Percentiles rank a stretch among this genome's conserved stretches.
Evolutionary conservation across 371 early-diverging fungal genomes (phyloP).

Genomic region (Mucor velutinosus): DNA sequence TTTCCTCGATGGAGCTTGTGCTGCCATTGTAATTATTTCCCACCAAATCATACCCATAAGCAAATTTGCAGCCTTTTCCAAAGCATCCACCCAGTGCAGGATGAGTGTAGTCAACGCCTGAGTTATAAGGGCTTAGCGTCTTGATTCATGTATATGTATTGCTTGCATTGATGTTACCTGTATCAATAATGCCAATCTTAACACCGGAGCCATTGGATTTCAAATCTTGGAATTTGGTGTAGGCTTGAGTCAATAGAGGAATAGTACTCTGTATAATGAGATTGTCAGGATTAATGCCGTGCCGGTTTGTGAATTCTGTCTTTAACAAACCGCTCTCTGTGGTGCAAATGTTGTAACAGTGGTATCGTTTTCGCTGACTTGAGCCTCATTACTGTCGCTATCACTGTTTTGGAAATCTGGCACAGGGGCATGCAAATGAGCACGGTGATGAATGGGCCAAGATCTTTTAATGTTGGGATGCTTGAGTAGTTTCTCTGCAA

Average conservation of each 20-base stretch:
- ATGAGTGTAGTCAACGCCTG: slow-evolving; percentile 66
- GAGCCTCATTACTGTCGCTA: neutral
- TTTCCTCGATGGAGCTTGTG: slow-evolving; percentile 17
- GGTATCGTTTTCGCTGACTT: neutral
- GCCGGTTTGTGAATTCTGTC: neutral
- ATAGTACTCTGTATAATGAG: slow-evolving; percentile 20
- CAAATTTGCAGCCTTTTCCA: slow-evolving; percentile 62
- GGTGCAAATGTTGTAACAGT: slow-evolving; percentile 8
- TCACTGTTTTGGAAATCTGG: neutral
- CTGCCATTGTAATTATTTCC: slow-evolving; percentile 51
- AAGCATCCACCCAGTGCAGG: slow-evolving; percentile 75
- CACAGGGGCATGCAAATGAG: slow-evolving; percentile 19
- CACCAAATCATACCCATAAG: slow-evolving; percentile 67
- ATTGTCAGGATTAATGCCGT: no score
- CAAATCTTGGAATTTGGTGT: slow-evolving; percentile 19
- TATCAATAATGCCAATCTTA: slow-evolving; percentile 46
- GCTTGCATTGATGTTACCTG: slow-evolving; percentile 22
- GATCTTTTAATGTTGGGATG: slow-evolving; percentile 16
- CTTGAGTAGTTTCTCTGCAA: slow-evolving; percentile 18
- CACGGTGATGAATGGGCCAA: slow-evolving; percentile 37
- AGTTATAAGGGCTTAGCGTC: neutral
- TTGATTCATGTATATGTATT: neutral
- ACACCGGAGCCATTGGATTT: slow-evolving; percentile 30
- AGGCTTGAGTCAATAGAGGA: slow-evolving; percentile 20
- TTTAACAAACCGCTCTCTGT: slow-evolving; percentile 6